Evolutionary conservation across 192 early-diverging fungal species (phyloP).

Genomic region (Geranomyces variabilis): DNA sequence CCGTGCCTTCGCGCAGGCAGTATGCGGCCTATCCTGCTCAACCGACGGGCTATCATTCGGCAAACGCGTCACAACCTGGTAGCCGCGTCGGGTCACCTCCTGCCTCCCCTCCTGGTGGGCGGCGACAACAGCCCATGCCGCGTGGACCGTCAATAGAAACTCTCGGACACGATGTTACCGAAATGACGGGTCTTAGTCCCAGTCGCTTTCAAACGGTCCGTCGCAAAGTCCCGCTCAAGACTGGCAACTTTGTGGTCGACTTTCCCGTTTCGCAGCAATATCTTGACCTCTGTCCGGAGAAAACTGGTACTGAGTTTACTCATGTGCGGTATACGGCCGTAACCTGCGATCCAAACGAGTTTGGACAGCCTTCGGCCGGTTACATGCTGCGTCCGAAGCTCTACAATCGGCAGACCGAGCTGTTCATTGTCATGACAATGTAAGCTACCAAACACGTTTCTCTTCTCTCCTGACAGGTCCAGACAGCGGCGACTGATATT

Average conservation of each 20-base stretch:
- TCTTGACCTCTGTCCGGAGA: conserved; percentile 29
- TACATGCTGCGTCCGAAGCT: conserved; percentile 70
- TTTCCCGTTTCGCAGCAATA: conserved; percentile 46
- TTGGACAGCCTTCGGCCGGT: conserved; percentile 59
- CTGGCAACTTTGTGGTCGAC: conserved; percentile 52
- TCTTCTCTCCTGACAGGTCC: no score
- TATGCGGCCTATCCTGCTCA: not conserved
- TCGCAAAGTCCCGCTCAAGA: conserved; percentile 34
- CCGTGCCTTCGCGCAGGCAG: conserved; percentile 3
- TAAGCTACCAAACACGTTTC: conserved; percentile 36
- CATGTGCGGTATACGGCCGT: conserved; percentile 81
- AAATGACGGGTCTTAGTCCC: not conserved
- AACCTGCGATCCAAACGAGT: conserved; percentile 81
- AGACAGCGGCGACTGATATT: no score
- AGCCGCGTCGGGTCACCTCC: not conserved
- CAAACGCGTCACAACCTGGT: conserved; percentile 5
- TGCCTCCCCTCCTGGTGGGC: not conserved
- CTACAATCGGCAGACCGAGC: conserved; percentile 72
- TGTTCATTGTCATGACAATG: conserved; percentile 94
- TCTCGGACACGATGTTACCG: not conserved
- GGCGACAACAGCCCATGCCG: not conserved
- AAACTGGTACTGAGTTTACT: conserved; percentile 41
- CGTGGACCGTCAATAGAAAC: conserved; percentile 5
- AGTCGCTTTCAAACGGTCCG: conserved; percentile 18
- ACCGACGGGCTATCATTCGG: not conserved